Base-by-base conservation (phyloP, 495 filamentous ascomycete genomes). In the Xylaria castorea region DNA sequence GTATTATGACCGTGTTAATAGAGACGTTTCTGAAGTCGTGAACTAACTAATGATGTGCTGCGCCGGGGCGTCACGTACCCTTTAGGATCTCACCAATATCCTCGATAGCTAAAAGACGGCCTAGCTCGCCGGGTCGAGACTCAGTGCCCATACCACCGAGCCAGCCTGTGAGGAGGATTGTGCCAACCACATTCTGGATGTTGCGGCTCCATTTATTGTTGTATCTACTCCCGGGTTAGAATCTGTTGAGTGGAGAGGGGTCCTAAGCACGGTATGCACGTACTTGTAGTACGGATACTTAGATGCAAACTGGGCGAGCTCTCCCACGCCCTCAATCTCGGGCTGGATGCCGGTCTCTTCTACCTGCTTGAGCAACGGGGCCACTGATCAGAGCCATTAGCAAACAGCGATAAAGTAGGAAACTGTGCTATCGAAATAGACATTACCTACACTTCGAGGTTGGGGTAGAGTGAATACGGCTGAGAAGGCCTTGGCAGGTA, bases 231-330 rank as follows among this genome's bases (percentile, higher is more conserved):
- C 20, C 42, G 38, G 25, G 36, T 78, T 50, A 68, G 53, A 61
- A 32, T 20, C 14, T 1, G 25, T 60, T 32, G 14, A 69, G 5
- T 53, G 48, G 55, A 51, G 22, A 32, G 32, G 63, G 9, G 36
- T n/a, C 1, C 32, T 40, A 18, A 44, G 38, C 20, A 36, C 32
- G 4, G 42, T 14, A 70, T 50, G 27, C 63, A 40, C 78, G 55
- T 77, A 91, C 85, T 97, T 97, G 90, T 97, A 98, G 83, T 97
- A 99, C 0, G 96, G 95, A 76, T 95, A 90, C 75, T 91, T 84
- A 50, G 94, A 93, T 8, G 94, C 92, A 63, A 93, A 88, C 55
- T 83, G 80, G 58, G 90, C 87, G 60, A 99, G 88, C 67, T 88
- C 87, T 27, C 77, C 72, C 32, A 94, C 83, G 34, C 83, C 86